Base-by-base conservation (phyloP, 2,329 filamentous ascomycete species). In the Monilinia aucupariae region DNA sequence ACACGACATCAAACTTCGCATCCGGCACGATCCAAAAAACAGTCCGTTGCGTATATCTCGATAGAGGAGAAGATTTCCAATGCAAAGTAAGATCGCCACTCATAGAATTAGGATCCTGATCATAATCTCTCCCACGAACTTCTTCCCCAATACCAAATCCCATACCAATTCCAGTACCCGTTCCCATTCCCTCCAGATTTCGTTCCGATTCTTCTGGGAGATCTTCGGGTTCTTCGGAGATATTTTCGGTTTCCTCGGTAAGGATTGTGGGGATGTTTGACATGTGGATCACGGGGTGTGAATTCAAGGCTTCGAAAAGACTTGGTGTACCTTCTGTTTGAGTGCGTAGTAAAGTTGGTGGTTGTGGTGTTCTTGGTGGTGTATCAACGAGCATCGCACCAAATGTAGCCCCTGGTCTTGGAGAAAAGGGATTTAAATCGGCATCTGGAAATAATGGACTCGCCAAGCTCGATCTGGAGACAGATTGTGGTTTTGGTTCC, bases 21-120 rank as follows among this genome's bases (percentile, higher is more conserved):
- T 61, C 6, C 7, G 59, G 59, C 9, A 61, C 59, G 22, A 61
- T 61, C 59, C 59, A 56, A 17, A 61, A 61, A 6, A 61, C 51
- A 6, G 59, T 56, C 37, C 59, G 59, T 55, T 61, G 59, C 15
- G 52, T 61, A 17, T 61, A 61, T 9, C 59, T 43, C 6, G 50
- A 47, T 13, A 61, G 20, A 7, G 39, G 27, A 22, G 30, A 30
- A 32, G 39, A 55, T 55, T 55, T 43, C 59, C 59, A 61, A 43
- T 55, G 52, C 6, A 61, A 22, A 25, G 59, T 61, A 20, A 41
- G 22, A 32, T 61, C 59, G 17, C 51, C 50, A 4, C 20, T 47
- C 54, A 56, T 61, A 25, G 50, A 27, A 32, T 47, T 34, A 22
- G 59, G 32, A 54, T 32, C 39, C 13, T 32, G 45, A 12, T 34